Evolutionary conservation across 1,284 basidiomycete genomes (phyloP), one percentile per base, ranked within the genome.

Genomic region (Lentinula novae-zelandiae): DNA sequence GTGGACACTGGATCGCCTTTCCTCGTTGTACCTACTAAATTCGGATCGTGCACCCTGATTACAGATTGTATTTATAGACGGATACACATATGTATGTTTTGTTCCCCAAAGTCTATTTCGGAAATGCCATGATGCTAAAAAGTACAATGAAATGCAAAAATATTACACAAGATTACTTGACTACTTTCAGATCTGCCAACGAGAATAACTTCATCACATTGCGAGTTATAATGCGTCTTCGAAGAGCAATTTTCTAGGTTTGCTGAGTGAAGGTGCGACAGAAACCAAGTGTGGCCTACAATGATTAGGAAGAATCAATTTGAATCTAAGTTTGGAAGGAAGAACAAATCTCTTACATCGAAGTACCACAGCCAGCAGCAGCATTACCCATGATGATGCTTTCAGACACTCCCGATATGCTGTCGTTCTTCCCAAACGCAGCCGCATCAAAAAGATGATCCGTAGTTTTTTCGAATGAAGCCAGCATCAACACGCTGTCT

Each of bases 371-470:
- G 65, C 89, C 92, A 20, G 95, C 90, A 0, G 96, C 95, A n/a
- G 96, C 91, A 69, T 97, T 98, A 38, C 97, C 96, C 94, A 99
- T 97, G 73, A 99, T 99, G 74, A 99, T 99, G 72, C 96, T 98
- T 75, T 99, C 97, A 17, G 95, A 98, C 0, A 99, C 96, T 62
- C 97, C 97, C 39, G 94, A 88, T 62, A 99, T 97, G 61, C 85
- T 86, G 71, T 99, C 97, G 59, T 89, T 95, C 77, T 99, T 98
- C 17, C 95, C 95, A 73, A 90, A 97, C 8, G 97, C 90, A 3
- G 97, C 93, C 0, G 97, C 97, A 70, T 99, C 96, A 75, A 99
- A 99, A 64, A 99, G 77, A 74, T 99, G 97, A 77, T 99, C 97
- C 10, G 97, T 99, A 33, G 97, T 99, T 80, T 99, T 99, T 76